These are phyloP conservation scores for Thraustochytrium striatum DNA, from an alignment of 352 stramenopile genomes.

Conservation along the genomic window DNA sequence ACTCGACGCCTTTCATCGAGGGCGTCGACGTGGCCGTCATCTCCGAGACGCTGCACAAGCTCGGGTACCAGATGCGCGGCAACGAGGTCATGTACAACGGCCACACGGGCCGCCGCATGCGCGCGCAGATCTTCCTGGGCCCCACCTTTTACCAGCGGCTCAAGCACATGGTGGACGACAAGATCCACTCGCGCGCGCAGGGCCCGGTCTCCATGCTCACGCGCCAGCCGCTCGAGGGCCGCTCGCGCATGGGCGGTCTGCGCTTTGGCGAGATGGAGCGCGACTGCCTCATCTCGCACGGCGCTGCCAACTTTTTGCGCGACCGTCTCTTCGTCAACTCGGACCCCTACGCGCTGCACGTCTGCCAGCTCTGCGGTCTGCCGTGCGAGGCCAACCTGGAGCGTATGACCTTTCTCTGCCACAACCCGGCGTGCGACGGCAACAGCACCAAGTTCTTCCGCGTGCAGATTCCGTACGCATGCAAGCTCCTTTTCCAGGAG, in stretches of 20 bases:
- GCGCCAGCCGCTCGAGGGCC: constrained; percentile 96
- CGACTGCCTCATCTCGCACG: constrained; percentile 99
- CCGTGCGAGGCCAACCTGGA: constrained; percentile 97
- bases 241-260: constrained; percentile 93
- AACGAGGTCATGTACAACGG: constrained; percentile 99
- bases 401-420: constrained; percentile 84
- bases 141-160: constrained; percentile 99
- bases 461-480: constrained; percentile 98
- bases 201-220: constrained; percentile 95
- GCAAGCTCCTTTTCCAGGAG: constrained; percentile 99
- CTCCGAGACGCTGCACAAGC: constrained; percentile 82
- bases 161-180: constrained; percentile 99
- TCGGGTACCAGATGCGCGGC: constrained; percentile 97
- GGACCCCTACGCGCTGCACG: constrained; percentile 96
- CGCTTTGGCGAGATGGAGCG: constrained; percentile 99
- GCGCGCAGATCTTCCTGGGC: constrained; percentile 96
- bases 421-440: constrained; percentile 80
- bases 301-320: constrained; percentile 97
- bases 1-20: constrained; percentile 98
- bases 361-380: constrained; percentile 97
- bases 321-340: constrained; percentile 99
- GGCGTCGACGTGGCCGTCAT: constrained; percentile 96
- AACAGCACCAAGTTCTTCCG: constrained; percentile 86
- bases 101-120: constrained; percentile 91
- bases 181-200: constrained; percentile 93